These are phyloP conservation scores for Allantophomopsis cytisporea DNA, from an alignment of 2,329 filamentous ascomycete species.

Conservation along the genomic window DNA sequence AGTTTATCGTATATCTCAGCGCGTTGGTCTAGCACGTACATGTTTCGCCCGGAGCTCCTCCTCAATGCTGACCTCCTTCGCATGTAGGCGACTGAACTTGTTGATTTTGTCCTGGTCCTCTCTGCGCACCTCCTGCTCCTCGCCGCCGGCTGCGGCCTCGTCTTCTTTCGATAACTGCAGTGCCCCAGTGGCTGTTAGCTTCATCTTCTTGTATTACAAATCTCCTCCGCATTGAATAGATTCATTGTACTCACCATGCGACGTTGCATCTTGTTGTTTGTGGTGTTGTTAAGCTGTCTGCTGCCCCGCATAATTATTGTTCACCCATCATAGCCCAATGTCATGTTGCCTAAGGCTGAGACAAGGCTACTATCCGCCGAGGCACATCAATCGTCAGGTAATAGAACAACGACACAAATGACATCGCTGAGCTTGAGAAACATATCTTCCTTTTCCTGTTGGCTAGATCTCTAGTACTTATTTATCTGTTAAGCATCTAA, in stretches of 20 bases:
- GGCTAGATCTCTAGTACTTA: too few relatives aligned
- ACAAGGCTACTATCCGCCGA: neutral
- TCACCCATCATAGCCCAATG: too few relatives aligned
- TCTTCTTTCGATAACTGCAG: conserved; percentile 83
- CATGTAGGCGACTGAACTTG: conserved; percentile 86
- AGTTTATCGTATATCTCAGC: neutral
- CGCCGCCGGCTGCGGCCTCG: conserved; percentile 56
- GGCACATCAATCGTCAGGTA: neutral
- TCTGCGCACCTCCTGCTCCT: conserved; percentile 86
- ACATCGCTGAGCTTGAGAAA: too few relatives aligned
- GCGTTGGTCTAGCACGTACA: conserved; percentile 30
- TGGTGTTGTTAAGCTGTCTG: neutral
- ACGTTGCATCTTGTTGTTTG: conserved; percentile 9
- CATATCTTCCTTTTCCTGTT: too few relatives aligned
- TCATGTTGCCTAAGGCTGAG: too few relatives aligned
- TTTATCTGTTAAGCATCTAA: too few relatives aligned
- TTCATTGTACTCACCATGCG: conserved; percentile 8
- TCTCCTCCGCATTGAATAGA: conserved; percentile 1
- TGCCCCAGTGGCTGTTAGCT: neutral
- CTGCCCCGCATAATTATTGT: too few relatives aligned
- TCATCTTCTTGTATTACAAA: neutral
- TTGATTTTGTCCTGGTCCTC: conserved; percentile 99
- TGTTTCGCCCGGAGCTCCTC: conserved; percentile 70
- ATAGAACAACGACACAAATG: neutral
- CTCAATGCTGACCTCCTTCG: conserved; percentile 65